phyloP scores from a whole-genome alignment of 192 early-diverging fungal species.

The Cladochytrium replicatum region DNA sequence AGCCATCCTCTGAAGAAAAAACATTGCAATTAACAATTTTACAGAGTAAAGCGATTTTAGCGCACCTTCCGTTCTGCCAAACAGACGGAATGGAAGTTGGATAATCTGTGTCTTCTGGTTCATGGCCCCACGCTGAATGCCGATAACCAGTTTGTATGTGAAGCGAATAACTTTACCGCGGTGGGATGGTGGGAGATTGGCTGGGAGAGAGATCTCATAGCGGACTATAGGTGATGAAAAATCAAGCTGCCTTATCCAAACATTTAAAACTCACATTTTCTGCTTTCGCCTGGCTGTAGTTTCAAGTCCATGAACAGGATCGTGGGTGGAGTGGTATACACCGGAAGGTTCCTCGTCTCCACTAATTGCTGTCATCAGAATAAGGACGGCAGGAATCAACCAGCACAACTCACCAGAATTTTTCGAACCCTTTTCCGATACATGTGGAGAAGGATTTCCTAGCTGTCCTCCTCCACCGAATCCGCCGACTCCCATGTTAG shows the following conservation, averaged over 20 bases:
- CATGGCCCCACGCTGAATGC: constrained; percentile 44
- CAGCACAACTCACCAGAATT: too few species aligned
- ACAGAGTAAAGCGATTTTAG: neutral
- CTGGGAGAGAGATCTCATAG: constrained; percentile 51
- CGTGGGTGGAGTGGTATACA: constrained; percentile 67
- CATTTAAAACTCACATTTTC: constrained; percentile 45
- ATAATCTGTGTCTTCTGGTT: constrained; percentile 39
- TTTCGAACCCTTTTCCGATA: neutral
- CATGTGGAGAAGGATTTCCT: neutral
- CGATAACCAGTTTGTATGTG: constrained; percentile 57
- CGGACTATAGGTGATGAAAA: constrained; percentile 29
- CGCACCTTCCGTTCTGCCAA: constrained; percentile 15
- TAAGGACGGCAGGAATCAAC: too few species aligned
- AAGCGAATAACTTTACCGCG: constrained; percentile 56
- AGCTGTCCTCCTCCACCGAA: constrained; percentile 36
- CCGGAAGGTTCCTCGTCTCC: constrained; percentile 30
- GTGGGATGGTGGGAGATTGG: constrained; percentile 56
- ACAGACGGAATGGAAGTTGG: constrained; percentile 57
- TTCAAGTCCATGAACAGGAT: constrained; percentile 66
- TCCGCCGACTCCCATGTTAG: constrained; percentile 23
- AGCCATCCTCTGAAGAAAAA: constrained; percentile 49
- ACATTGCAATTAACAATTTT: constrained; percentile 22
- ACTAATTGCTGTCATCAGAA: neutral
- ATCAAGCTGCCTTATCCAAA: neutral
- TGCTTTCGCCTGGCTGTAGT: constrained; percentile 56